A percentile compares a stretch with the other conserved stretches of the same genome.
Conservation (phyloP, 768 basidiomycete genomes). For the Pulveroboletus sp. region DNA sequence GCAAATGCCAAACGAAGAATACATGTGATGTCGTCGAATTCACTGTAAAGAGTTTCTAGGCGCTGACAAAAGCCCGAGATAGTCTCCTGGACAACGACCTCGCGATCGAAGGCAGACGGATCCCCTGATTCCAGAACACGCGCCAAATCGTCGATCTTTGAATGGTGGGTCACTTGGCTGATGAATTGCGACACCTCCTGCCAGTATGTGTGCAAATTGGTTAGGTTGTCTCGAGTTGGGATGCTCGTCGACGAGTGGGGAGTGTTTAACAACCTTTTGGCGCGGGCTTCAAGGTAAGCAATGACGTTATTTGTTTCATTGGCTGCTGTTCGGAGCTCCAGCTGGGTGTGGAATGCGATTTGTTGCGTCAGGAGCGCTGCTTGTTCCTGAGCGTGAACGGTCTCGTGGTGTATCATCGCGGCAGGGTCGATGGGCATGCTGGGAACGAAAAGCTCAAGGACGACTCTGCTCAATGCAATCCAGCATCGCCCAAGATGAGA, state of each 20-base stretch:
- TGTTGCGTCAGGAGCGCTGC: constrained; percentile 41
- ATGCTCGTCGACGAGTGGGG: constrained; percentile 21
- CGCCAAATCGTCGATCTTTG: constrained; percentile 49
- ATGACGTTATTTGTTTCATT: constrained; percentile 48
- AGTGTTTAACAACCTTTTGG: constrained; percentile 30
- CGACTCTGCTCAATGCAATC: constrained; percentile 53
- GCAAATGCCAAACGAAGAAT: constrained; percentile 65
- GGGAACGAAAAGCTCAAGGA: constrained; percentile 75
- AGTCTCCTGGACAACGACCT: constrained; percentile 73
- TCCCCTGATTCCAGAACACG: constrained; percentile 34
- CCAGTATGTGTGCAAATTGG: constrained; percentile 64
- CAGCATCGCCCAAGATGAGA: constrained; percentile 46
- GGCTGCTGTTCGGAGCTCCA: constrained; percentile 56
- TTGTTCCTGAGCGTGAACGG: constrained; percentile 42
- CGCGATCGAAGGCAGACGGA: constrained; percentile 43
- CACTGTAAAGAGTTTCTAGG: constrained; percentile 59
- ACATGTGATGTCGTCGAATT: constrained; percentile 64
- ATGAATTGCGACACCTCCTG: constrained; percentile 74
- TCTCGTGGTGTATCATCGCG: constrained; percentile 48
- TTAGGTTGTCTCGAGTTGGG: constrained; percentile 37
- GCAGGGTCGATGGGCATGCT: constrained; percentile 85
- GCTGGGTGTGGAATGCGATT: constrained; percentile 45
- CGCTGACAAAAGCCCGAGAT: constrained; percentile 74
- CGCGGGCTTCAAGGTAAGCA: constrained; percentile 37
- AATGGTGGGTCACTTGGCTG: constrained; percentile 44